Base-by-base conservation (phyloP, 1,284 basidiomycete genomes). In the Sporisorium exsertum region DNA sequence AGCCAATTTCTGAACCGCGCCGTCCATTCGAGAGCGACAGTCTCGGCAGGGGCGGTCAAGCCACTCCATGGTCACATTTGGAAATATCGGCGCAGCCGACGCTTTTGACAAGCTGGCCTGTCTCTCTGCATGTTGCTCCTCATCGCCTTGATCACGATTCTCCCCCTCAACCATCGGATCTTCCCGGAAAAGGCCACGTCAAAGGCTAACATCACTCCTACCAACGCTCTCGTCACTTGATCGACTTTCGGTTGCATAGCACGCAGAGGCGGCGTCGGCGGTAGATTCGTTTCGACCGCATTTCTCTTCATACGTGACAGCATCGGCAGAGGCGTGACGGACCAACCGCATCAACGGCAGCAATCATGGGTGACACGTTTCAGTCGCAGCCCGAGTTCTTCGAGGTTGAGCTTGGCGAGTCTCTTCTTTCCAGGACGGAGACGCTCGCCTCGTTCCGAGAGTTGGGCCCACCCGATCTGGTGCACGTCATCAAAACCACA, bases 391-490 rank as follows among this genome's bases (percentile, higher is more conserved):
- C 84, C 59, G 84, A 85, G 59, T 85, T 85, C 74, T 82, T 85
- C 58, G 83, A 97, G 94, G 91, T 93, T 66, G 94, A 97, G 79
- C 89, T 97, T 58, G 94, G 94, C 61, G 96, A 98, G 88, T 90
- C 92, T 15, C 87, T 99, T 49, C 90, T 92, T 50, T 93, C 95
- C 46, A 89, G 96, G 69, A 98, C 96, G 26, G 96, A 99, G 86
- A 92, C 91, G 64, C 89, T 99, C 69, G 94, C 93, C 8, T 92
- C 94, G 12, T 99, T 98, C 87, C 90, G 95, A 46, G 96, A 99
- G 88, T 91, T 99, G 22, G 96, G 96, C 15, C 96, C 97, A 0
- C 96, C 96, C 16, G 97, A 99, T 86, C 87, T 99, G 40, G 96
- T 94, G 81, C 95, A 99, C 87, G 93, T 97, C 63, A 91, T 97